A percentile compares a stretch with the other conserved stretches of the same genome.
These are phyloP conservation scores for Mytilinidion resinicola DNA, from an alignment of 495 filamentous ascomycete genomes.

Conservation along the genomic window DNA sequence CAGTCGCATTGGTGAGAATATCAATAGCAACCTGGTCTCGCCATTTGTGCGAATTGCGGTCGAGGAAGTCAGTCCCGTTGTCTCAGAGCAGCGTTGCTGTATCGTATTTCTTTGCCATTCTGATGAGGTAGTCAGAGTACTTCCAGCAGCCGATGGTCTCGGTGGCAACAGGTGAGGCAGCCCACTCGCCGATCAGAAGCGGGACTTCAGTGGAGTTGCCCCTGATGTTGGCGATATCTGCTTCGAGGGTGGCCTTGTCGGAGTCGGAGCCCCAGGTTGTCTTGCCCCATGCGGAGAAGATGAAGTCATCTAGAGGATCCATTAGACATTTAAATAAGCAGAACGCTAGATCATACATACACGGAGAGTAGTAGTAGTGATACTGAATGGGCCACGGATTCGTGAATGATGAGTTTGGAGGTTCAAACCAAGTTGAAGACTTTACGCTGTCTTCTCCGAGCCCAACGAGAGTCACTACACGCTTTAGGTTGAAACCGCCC, in stretches of 20 bases:
- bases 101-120: conserved; percentile 41
- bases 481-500: conserved; percentile 50
- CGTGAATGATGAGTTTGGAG: conserved; percentile 40
- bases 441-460: conserved; percentile 46
- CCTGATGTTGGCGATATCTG: conserved; percentile 47
- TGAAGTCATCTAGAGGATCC: conserved; percentile 40
- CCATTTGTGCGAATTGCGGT: conserved; percentile 44
- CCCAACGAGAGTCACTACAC: conserved; percentile 54
- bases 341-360: conserved; percentile 27
- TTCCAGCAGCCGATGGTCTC: conserved; percentile 54
- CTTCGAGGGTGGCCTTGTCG: conserved; percentile 46
- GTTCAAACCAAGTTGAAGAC: conserved; percentile 50
- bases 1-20: conserved; percentile 43
- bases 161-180: conserved; percentile 42
- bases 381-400: conserved; percentile 59
- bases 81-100: conserved; percentile 53
- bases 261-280: conserved; percentile 53
- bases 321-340: neutral
- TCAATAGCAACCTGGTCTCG: conserved; percentile 44
- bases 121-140: conserved; percentile 51
- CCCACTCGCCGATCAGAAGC: conserved; percentile 55
- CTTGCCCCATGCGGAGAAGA: conserved; percentile 52
- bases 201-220: conserved; percentile 51
- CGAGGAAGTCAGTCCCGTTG: conserved; percentile 46
- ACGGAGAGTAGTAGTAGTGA: conserved; percentile 61